These are phyloP conservation scores for Curvularia spicifera DNA, from an alignment of 2,329 filamentous ascomycete genomes.

Conservation along the genomic window DNA sequence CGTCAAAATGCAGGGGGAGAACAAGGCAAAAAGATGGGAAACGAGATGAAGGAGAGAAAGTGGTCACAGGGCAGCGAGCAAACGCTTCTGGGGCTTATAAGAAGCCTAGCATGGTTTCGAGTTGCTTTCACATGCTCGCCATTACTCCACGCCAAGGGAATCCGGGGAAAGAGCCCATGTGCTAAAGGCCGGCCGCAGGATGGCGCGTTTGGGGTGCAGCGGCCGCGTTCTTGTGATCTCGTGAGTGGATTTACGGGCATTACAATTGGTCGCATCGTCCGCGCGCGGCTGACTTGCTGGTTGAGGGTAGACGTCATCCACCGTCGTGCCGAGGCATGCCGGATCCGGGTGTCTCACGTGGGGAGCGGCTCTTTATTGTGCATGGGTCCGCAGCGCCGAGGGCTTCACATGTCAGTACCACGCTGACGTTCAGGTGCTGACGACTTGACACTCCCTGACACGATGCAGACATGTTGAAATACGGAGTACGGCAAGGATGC, in stretches of 20 bases:
- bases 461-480: background rate
- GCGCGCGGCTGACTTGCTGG: conserved; percentile 34
- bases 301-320: conserved; percentile 39
- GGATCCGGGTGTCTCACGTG: conserved; percentile 20
- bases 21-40: background rate
- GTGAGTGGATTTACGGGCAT: conserved; percentile 32
- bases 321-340: conserved; percentile 38
- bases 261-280: conserved; percentile 36
- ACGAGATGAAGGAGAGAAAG: conserved; percentile 2
- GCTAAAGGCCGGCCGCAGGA: conserved; percentile 34
- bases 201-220: conserved; percentile 31
- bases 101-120: conserved; percentile 23
- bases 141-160: conserved; percentile 35
- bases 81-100: conserved; percentile 32
- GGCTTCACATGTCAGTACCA: conserved; percentile 23
- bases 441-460: conserved; percentile 17
- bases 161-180: conserved; percentile 29
- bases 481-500: background rate
- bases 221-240: conserved; percentile 35
- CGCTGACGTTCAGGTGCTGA: conserved; percentile 22
- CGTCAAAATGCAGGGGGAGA: conserved; percentile 12
- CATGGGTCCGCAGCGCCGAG: conserved; percentile 1
- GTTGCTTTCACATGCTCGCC: conserved; percentile 48
- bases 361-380: background rate
- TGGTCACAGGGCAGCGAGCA: conserved; percentile 31